Evolutionary conservation across 192 early-diverging fungal species (phyloP).

Genomic region (Anaeromyces robustus): DNA sequence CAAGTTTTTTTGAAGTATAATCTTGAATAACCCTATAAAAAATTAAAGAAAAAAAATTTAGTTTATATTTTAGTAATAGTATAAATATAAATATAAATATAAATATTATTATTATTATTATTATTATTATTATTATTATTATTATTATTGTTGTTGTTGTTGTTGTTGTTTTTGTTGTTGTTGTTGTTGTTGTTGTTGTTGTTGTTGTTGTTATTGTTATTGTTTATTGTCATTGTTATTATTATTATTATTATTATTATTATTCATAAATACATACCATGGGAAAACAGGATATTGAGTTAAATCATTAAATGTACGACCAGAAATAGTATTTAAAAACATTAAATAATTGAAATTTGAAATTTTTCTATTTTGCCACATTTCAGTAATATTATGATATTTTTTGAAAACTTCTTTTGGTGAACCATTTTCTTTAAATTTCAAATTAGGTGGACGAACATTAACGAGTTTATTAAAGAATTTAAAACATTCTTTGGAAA

Average conservation of each 20-base stretch:
- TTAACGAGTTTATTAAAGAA: slow-evolving; percentile 41
- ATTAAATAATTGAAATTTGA: slow-evolving; percentile 95
- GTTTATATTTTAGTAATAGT: no score
- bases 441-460: slow-evolving; percentile 17
- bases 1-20: slow-evolving; percentile 22
- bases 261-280: slow-evolving; percentile 64
- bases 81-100: slow-evolving; percentile 1
- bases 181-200: slow-evolving; percentile 31
- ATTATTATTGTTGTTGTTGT: slow-evolving; percentile 47
- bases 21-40: neutral
- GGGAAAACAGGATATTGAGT: slow-evolving; percentile 97
- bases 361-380: slow-evolving; percentile 74
- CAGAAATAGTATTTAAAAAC: slow-evolving; percentile 80
- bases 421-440: slow-evolving; percentile 12
- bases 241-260: slow-evolving; percentile 39
- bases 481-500: slow-evolving; percentile 38
- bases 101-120: neutral
- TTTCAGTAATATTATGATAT: slow-evolving; percentile 50
- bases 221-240: no score
- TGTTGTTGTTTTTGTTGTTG: slow-evolving; percentile 28
- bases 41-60: slow-evolving; percentile 10
- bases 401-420: slow-evolving; percentile 41
- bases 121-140: slow-evolving; percentile 12
- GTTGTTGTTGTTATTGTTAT: slow-evolving; percentile 52
- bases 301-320: slow-evolving; percentile 49